phyloP scores from a whole-genome alignment of 2,329 filamentous ascomycete species.

The Dactylella cylindrospora region DNA sequence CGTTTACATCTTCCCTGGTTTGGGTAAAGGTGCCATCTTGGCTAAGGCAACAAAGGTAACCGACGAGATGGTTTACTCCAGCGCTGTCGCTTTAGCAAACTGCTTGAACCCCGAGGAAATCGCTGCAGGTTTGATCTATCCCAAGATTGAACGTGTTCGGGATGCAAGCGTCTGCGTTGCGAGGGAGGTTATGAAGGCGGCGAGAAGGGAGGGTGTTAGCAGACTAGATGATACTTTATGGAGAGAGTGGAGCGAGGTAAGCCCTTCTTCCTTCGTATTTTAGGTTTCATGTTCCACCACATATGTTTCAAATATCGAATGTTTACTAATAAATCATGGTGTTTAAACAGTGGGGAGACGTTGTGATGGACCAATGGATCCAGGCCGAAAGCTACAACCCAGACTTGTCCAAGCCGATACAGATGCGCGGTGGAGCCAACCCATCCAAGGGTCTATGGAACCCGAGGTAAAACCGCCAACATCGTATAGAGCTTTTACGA shows the following conservation, averaged over 20 bases:
- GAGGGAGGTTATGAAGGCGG: slow-evolving; percentile 76
- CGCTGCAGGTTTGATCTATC: slow-evolving; percentile 83
- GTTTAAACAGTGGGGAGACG: slow-evolving; percentile 41
- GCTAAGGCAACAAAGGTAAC: slow-evolving; percentile 84
- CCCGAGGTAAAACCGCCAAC: slow-evolving; percentile 16
- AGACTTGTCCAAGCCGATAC: slow-evolving; percentile 30
- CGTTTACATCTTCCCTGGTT: slow-evolving; percentile 94
- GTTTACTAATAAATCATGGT: slow-evolving; percentile 20
- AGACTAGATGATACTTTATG: slow-evolving; percentile 25
- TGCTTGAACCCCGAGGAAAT: slow-evolving; percentile 80
- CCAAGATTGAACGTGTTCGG: slow-evolving; percentile 83
- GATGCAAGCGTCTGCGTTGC: slow-evolving; percentile 85
- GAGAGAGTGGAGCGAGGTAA: slow-evolving; percentile 43
- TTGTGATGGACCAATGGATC: slow-evolving; percentile 44
- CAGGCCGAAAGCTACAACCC: slow-evolving; percentile 37
- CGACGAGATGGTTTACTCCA: slow-evolving; percentile 95
- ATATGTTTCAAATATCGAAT: background rate
- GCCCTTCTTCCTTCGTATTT: background rate
- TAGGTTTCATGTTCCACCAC: background rate
- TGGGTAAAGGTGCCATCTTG: slow-evolving; percentile 89
- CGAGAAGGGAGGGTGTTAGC: slow-evolving; percentile 66
- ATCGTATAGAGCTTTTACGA: no score
- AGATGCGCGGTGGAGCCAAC: slow-evolving; percentile 8
- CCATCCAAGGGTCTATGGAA: slow-evolving; percentile 28
- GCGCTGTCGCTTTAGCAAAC: slow-evolving; percentile 76